phyloP scores from a whole-genome alignment of 2,329 filamentous ascomycete genomes.

The Colletotrichum filicis region DNA sequence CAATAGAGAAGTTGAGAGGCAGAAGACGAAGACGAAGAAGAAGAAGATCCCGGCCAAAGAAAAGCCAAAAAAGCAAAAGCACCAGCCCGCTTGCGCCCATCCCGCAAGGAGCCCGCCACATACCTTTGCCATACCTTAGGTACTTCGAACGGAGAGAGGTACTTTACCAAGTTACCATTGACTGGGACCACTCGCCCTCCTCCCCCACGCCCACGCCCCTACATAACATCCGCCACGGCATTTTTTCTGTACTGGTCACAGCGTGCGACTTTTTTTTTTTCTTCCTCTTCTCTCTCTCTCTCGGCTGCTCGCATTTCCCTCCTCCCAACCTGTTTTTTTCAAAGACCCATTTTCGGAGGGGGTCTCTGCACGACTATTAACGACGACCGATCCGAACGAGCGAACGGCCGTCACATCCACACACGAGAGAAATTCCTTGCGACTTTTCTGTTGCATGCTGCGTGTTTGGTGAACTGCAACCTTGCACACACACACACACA shows the following conservation, averaged over 20 bases:
- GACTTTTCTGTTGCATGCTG: constrained; percentile 23
- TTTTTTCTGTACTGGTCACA: constrained; percentile 22
- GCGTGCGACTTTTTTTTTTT: constrained; percentile 18
- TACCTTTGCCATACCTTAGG: background rate
- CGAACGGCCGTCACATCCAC: constrained; percentile 17
- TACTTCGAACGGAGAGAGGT: no score
- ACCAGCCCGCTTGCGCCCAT: constrained; percentile 30
- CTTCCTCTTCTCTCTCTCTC: background rate
- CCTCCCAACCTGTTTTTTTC: constrained; percentile 5
- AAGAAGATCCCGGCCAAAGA: background rate
- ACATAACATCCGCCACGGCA: constrained; percentile 33
- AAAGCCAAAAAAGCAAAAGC: constrained; percentile 2
- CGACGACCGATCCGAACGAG: constrained; percentile 29
- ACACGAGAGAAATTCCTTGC: constrained; percentile 9
- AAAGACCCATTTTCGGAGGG: constrained; percentile 21
- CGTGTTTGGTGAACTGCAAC: constrained; percentile 12
- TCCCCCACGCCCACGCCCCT: constrained; percentile 11
- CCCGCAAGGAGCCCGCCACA: constrained; percentile 27
- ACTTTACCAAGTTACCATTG: background rate
- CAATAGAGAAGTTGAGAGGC: no score
- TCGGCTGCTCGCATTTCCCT: constrained; percentile 22
- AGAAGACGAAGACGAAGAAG: background rate
- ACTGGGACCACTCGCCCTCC: background rate
- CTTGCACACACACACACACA: background rate
- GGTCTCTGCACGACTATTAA: constrained; percentile 20